Percentiles rank a stretch among this genome's conserved stretches.
phyloP scores from a whole-genome alignment of 2,329 filamentous ascomycete genomes.

The Trichoderma oligosporum region DNA sequence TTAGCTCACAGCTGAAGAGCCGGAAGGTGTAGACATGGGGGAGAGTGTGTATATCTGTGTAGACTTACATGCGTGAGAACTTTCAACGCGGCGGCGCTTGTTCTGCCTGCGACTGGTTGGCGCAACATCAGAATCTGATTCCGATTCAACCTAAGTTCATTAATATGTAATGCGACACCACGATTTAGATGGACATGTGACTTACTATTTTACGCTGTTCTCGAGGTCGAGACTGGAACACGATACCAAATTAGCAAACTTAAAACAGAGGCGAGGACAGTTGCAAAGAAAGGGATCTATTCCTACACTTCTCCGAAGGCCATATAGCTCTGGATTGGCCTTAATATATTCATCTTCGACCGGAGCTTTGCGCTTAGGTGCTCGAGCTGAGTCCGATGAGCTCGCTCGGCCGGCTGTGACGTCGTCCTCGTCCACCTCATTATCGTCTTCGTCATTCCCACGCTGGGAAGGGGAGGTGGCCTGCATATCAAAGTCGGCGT shows the following conservation, averaged over 20 bases:
- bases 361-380: conserved; percentile 67
- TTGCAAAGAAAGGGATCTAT: too few species aligned
- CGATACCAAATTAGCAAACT: conserved; percentile 31
- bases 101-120: conserved; percentile 55
- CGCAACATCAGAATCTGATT: conserved; percentile 68
- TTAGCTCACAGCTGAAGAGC: conserved; percentile 2
- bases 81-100: conserved; percentile 66
- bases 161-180: conserved; percentile 16
- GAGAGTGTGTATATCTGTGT: not conserved
- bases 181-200: conserved; percentile 15
- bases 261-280: conserved; percentile 20
- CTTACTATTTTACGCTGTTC: conserved; percentile 57
- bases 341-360: conserved; percentile 75
- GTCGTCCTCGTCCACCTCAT: conserved; percentile 42
- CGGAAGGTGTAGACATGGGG: not conserved
- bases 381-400: conserved; percentile 66
- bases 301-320: conserved; percentile 86
- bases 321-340: conserved; percentile 92
- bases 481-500: conserved; percentile 74
- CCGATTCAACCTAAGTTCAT: conserved; percentile 44
- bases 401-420: conserved; percentile 51
- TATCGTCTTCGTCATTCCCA: conserved; percentile 37
- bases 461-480: conserved; percentile 48
- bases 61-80: conserved; percentile 59
- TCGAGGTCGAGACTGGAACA: conserved; percentile 50